Conservation (phyloP, 2,329 filamentous ascomycete genomes). For the Apiospora phragmitis region DNA sequence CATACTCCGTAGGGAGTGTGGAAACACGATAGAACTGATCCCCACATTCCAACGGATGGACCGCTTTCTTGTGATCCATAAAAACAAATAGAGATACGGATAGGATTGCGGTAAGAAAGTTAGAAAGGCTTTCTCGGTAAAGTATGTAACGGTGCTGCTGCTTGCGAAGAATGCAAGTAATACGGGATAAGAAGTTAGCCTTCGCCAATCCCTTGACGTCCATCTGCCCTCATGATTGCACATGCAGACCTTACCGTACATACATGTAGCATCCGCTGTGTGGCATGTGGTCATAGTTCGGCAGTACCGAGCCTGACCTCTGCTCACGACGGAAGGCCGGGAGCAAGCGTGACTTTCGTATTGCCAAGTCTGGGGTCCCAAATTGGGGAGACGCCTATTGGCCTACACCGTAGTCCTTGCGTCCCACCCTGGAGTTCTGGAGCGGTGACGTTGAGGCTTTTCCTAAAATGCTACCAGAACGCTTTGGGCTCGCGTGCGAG, state of each 20-base stretch:
- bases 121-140: background rate
- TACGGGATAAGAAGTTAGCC: background rate
- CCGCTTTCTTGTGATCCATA: background rate
- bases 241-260: background rate
- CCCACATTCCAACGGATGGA: background rate
- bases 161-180: background rate
- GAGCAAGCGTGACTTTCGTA: background rate
- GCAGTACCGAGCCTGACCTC: background rate
- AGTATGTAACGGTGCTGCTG: background rate
- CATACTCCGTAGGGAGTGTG: background rate
- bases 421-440: background rate
- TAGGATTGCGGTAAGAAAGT: background rate
- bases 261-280: background rate
- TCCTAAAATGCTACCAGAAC: background rate
- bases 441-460: constrained; percentile 2
- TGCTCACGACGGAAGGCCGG: background rate
- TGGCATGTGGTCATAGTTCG: background rate
- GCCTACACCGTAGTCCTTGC: background rate
- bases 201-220: background rate
- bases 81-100: background rate
- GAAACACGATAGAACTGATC: background rate
- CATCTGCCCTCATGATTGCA: background rate
- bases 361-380: constrained; percentile 6
- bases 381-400: background rate
- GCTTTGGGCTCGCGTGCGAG: background rate